Percentiles rank a stretch among this genome's conserved stretches.
Evolutionary conservation across 139 green algal genomes (phyloP).

Genomic region (Mychonastes homosphaera): DNA sequence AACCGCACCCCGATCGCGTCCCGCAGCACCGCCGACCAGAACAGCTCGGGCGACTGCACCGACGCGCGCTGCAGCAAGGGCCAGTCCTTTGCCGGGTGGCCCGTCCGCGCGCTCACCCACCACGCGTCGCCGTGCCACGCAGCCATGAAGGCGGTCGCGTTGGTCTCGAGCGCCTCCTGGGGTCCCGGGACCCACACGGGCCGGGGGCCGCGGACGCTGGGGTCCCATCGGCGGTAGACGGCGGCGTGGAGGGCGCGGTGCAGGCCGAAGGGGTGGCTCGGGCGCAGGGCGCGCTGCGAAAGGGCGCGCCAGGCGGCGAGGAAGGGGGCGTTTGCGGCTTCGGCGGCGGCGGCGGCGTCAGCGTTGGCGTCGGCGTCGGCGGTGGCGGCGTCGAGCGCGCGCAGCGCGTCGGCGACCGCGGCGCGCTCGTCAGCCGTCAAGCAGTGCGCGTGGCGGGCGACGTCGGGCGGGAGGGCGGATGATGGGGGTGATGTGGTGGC

Average conservation of each 20-base stretch:
- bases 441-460: no score
- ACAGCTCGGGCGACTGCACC: slow-evolving; percentile 34
- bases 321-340: not conserved
- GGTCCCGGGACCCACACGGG: slow-evolving; percentile 49
- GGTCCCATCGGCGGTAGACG: slow-evolving; percentile 35
- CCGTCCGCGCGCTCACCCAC: not conserved
- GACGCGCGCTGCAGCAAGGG: slow-evolving; percentile 48
- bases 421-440: no score
- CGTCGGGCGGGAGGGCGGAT: no score
- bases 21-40: slow-evolving; percentile 45
- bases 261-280: slow-evolving; percentile 38
- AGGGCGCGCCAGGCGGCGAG: not conserved
- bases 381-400: not conserved
- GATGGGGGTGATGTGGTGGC: no score
- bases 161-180: slow-evolving; percentile 25
- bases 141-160: slow-evolving; percentile 46
- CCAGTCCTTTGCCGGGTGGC: slow-evolving; percentile 26
- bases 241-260: slow-evolving; percentile 37
- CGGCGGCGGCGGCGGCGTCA: not conserved
- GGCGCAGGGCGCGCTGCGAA: slow-evolving; percentile 30
- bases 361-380: no score
- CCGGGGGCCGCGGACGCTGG: slow-evolving; percentile 28
- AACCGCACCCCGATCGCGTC: slow-evolving; percentile 42
- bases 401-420: not conserved
- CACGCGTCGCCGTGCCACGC: not conserved